Evolutionary conservation across 2,329 filamentous ascomycete species (phyloP), one percentile per base, ranked within the genome.

Genomic region (Aspergillus vadensis): DNA sequence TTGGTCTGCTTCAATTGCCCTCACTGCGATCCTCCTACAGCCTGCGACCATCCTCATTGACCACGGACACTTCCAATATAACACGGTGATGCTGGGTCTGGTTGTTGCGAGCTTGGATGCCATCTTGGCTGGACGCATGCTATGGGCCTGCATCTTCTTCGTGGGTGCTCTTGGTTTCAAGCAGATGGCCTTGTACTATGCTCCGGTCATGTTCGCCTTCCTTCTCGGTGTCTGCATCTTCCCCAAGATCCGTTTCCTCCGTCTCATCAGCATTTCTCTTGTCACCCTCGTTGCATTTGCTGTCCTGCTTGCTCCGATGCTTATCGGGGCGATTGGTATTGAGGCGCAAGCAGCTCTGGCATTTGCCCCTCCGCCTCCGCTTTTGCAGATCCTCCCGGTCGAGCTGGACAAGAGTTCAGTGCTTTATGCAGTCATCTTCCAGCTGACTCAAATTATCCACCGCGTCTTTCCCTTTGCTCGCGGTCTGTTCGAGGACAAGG

Each of bases 121-220:
- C 74, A 90, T 98, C 79, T 77, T 97, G 54, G 92, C 92, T 3
- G 91, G 91, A 4, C 86, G 92, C 52, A 89, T 89, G 69, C 85
- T 96, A 63, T 97, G 94, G 92, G 87, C 91, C 25, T 92, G 91
- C 63, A 86, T 97, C 61, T 97, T 97, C 80, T 99, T 99, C 69
- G 95, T 99, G 6, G 87, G 86, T 15, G 91, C 94, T 3, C 82
- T 99, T n/a, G 92, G 92, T 5, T 99, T 98, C 83, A 99, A 99
- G 81, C 95, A 99, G 77, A 99, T 99, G 96, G 94, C 94, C 1
- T 83, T 99, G 15, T 99, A 98, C 80, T 99, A 97, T 76, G 92
- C 96, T 3, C 93, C 96, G 14, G 88, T 89, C 19, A 88, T 98
- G 59, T 98, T 98, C 74, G 90, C 92, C 32, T 99, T 93, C 72